Base-by-base conservation (phyloP, 2,329 filamentous ascomycete species). In the Trichophyton schoenleinii region DNA sequence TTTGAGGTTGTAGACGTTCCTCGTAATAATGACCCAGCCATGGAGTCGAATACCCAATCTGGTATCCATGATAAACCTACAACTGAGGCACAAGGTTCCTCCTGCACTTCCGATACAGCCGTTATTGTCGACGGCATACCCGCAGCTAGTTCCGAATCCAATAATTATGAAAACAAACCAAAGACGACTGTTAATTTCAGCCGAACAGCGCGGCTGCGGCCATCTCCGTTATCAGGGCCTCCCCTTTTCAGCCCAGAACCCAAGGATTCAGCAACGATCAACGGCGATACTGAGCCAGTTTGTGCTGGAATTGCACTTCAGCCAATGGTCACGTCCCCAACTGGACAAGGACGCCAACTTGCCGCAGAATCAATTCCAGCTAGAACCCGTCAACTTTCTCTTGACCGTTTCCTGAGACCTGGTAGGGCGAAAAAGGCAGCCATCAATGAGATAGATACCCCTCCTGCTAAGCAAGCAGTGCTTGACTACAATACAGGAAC, bases 351-450 rank as follows among this genome's bases (percentile, higher is more conserved):
- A 11, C 52, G 4, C 11, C 52, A 18, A 20, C 52, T 31, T 9
- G 34, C 6, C n/a, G 5, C 18, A 36, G 52, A 34, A 8, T 8
- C 25, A n/a, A 55, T 8, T n/a, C 8, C 52, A 38, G 7, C 28
- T 13, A n/a, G 31, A 38, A 34, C 52, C 15, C 52, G 52, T 18
- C 52, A 42, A 20, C 53, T 64, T 25, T 61, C 61, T 22, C 46
- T 65, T 42, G 48, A 58, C 3, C 61, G 62, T 13, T 34, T 64
- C 7, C 55, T 64, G 46, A 60, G 61, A 22, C 62, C 61, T 13
- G 38, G 46, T 13, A 62, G 57, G 52, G 63, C 55, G n/a, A 61
- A 48, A 15, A 55, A 55, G 52, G 52, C 52, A 20, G n/a, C 52
- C 28, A n/a, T 55, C 20, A n/a, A 36, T 15, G 52, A 55, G 7